Base-by-base conservation (phyloP, 352 stramenopile species). In the Pythium inflatum region DNA sequence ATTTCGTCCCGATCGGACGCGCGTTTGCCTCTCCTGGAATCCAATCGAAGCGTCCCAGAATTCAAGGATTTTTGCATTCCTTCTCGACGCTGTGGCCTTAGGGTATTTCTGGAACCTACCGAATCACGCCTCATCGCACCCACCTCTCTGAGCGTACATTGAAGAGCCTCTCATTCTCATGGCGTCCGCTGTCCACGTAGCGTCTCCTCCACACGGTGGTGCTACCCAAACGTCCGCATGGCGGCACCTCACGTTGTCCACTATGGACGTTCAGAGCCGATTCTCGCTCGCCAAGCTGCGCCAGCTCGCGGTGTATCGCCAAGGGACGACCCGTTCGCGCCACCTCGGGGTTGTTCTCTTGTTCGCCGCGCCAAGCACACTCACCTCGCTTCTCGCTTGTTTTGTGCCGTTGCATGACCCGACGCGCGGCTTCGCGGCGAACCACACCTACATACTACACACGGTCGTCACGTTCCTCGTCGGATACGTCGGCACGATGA, bases 341-440 rank as follows among this genome's bases (percentile, higher is more conserved):
- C 22, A 40, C 22, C 22, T 45, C 2, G 5, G 20, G 7, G 55
- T 62, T 22, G 28, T 62, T 12, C 28, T 50, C 7, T 28, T 49
- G 7, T 49, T 24, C 6, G 22, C 36, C 3, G 12, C 50, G 5
- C n/a, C 55, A 16, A 38, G 31, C 18, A 33, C 46, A 1, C 7
- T 46, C 31, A 36, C 55, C 5, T 50, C 55, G 8, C 22, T 62
- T 11, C 2, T 62, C 31, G 31, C 55, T 3, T n/a, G 9, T n/a
- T 46, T 62, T 14, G 33, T 62, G 16, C 55, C 34, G 33, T 36
- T 62, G 20, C 33, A 33, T 18, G 55, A 62, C n/a, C 55, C 55
- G 25, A 50, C n/a, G 48, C 48, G 28, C 7, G 48, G 48, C 31
- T 18, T 56, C 25, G 24, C 25, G 2, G 18, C 5, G 5, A 56